These are phyloP conservation scores for Penicillium sumatraense DNA, from an alignment of 2,329 filamentous ascomycete species.

Conservation along the genomic window DNA sequence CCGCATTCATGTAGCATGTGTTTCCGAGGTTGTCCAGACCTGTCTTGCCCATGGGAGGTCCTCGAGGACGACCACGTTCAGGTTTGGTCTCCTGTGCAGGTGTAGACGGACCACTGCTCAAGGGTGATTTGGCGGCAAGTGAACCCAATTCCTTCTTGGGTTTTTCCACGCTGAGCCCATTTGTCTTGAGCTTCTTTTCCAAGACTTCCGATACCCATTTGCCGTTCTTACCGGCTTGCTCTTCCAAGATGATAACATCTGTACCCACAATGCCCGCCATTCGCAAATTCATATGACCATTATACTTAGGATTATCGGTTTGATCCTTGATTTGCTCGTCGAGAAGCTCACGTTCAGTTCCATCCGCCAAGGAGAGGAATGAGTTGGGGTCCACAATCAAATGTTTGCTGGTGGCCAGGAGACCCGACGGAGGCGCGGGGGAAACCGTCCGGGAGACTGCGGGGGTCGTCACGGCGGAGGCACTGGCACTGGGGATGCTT, in stretches of 20 bases:
- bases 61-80: not conserved
- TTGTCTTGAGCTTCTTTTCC: slow-evolving; percentile 48
- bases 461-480: slow-evolving; percentile 50
- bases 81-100: slow-evolving; percentile 58
- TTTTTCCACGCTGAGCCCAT: slow-evolving; percentile 54
- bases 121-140: slow-evolving; percentile 34
- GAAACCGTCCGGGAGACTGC: slow-evolving; percentile 49
- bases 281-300: slow-evolving; percentile 70
- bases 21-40: slow-evolving; percentile 92
- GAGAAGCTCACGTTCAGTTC: slow-evolving; percentile 67
- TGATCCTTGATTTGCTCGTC: slow-evolving; percentile 66
- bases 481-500: slow-evolving; percentile 49
- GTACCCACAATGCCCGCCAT: slow-evolving; percentile 71
- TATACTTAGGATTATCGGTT: slow-evolving; percentile 75
- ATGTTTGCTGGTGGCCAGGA: slow-evolving; percentile 48
- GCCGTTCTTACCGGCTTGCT: slow-evolving; percentile 63
- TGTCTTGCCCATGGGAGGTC: slow-evolving; percentile 75
- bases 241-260: slow-evolving; percentile 81
- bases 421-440: slow-evolving; percentile 47
- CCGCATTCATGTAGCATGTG: slow-evolving; percentile 99
- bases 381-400: slow-evolving; percentile 66
- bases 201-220: slow-evolving; percentile 60
- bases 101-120: slow-evolving; percentile 67
- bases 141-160: slow-evolving; percentile 37
- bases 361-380: slow-evolving; percentile 66